Evolutionary conservation across 2,329 filamentous ascomycete species (phyloP).

Genomic region (Hirsutella minnesotensis): DNA sequence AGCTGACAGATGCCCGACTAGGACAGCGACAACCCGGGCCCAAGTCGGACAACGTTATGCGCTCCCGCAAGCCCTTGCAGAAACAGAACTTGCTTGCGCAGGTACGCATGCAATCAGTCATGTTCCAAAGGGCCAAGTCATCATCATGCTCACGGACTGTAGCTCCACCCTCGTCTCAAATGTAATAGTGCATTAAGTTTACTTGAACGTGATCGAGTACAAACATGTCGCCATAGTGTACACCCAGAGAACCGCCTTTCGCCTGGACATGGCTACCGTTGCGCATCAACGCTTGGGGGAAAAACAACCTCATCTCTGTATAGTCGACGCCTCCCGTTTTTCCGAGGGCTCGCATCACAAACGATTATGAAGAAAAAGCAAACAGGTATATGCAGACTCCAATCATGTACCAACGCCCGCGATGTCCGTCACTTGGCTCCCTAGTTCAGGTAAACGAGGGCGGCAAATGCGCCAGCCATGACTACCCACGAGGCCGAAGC

Average conservation of each 20-base stretch:
- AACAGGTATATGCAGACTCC: not conserved
- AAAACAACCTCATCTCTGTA: not conserved
- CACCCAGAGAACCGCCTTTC: not conserved
- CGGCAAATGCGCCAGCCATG: slow-evolving; percentile 20
- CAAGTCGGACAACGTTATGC: not conserved
- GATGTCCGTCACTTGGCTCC: too few species aligned
- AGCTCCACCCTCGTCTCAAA: too few species aligned
- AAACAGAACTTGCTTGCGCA: too few species aligned
- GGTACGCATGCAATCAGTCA: too few species aligned
- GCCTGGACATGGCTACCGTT: not conserved
- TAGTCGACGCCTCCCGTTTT: not conserved
- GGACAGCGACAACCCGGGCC: not conserved
- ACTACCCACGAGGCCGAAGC: slow-evolving; percentile 20
- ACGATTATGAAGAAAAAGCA: not conserved
- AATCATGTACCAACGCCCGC: not conserved
- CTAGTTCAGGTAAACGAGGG: slow-evolving; percentile 21
- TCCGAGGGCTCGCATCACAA: not conserved
- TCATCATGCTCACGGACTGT: too few species aligned
- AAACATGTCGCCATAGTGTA: not conserved
- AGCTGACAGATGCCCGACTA: too few species aligned
- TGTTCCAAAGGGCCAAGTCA: too few species aligned
- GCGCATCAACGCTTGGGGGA: not conserved
- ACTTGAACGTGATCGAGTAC: not conserved
- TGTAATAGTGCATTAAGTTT: not conserved
- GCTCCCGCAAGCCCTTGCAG: not conserved